Base-by-base conservation (phyloP, 164 flowering plant genomes). In the Annona cherimola region DNA sequence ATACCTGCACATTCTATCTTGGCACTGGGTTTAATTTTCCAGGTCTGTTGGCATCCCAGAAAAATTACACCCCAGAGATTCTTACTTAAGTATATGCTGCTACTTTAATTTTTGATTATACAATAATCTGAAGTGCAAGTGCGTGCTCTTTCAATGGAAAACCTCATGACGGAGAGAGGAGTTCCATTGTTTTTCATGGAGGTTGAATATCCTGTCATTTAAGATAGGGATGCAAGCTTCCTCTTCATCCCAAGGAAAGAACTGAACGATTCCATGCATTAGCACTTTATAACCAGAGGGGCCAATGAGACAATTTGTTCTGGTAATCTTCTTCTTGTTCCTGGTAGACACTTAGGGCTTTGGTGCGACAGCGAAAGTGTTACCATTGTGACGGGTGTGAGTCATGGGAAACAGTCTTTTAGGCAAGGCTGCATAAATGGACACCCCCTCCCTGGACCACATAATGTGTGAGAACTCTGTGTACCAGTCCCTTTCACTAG, bases 1-100 rank as follows among this genome's bases (percentile, higher is more conserved):
- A 83, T 93, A 73, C 90, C 96, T 45, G 79, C 81, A 55, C 98
- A 96, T 82, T 45, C 81, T 50, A 74, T 86, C 80, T 81, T 96
- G 77, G 97, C 91, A 9, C 57, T 77, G 66, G 46, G 81, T 85
- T 82, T 93, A 81, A 79, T 88, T 81, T 93, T 85, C 82, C 95
- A 96, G 99, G 99, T 96, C 65, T 75, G 55, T 50, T 5, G 12
- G 7, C 55, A 5, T 50, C 55, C 55, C 55, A 2, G 55, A 50
- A 50, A 50, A 50, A 50, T 14, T 50, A 50, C 12, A 14, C 55
- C 55, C 55, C 16, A 1, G 8, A 1, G 8, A 50, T 50, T 9
- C n/a, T n/a, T n/a, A n/a, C n/a, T n/a, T n/a, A n/a, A n/a, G n/a
- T n/a, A n/a, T n/a, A 50, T 7, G 55, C 7, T 50, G 55, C 12